Base-by-base conservation (phyloP, 257 asterid species). In the Catharanthus roseus region DNA sequence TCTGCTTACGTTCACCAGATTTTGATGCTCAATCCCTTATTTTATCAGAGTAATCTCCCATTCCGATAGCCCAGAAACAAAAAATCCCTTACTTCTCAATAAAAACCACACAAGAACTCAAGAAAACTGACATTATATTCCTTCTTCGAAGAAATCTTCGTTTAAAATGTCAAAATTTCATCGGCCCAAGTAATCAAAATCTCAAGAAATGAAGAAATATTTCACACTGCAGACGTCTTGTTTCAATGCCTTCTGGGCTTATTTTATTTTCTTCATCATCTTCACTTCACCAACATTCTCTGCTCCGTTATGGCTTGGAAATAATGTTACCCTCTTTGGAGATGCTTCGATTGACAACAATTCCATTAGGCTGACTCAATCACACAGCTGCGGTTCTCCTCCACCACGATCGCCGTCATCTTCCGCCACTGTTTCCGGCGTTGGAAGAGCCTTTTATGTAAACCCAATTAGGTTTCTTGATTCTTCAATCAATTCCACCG, bases 391-490 rank as follows among this genome's bases (percentile, higher is more conserved):
- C 74, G 53, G 75, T 1, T 45, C 72, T 15, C 81, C 75, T 26
- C 29, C 80, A 3, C 45, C 77, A 38, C 45, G 71, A 13, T 19
- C 71, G 62, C 51, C 71, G 38, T 7, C 71, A 33, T 57, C 80
- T 49, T 61, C 67, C 33, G 47, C 87, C 21, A 47, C 78, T 9
- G n/a, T 69, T 24, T 78, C 83, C 50, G 82, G 82, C 73, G 72
- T 82, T 28, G 95, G 96, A 45, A 72, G 95, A 78, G 95, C 88
- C 8, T 85, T 87, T 74, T 86, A 84, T 73, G 64, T 65, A 19
- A 72, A 76, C 76, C 92, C 96, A 1, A 65, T 89, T 63, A 88
- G 89, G 0, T 91, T 91, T 75, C 88, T 88, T 29, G 91, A 86
- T 53, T 69, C 80, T 19, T 74, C 81, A 1, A 39, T 87, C 38